These are phyloP conservation scores for Simmondsia chinensis DNA, from an alignment of 148 eudicot genomes.

Conservation along the genomic window DNA sequence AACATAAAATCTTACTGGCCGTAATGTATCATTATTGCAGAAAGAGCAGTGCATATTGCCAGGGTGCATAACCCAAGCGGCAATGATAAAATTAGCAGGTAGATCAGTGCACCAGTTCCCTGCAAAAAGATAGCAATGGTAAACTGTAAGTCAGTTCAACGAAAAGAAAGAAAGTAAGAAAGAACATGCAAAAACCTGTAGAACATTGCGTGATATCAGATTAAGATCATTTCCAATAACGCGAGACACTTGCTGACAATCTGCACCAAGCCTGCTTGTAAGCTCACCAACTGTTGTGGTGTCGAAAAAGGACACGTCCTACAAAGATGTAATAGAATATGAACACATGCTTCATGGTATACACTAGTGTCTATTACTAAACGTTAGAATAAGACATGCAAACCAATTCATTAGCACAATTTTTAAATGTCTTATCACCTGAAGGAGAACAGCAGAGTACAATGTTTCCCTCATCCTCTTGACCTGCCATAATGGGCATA, in stretches of 20 bases:
- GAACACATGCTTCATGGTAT: no score
- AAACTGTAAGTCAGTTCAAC: background rate
- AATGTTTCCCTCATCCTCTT: conserved; percentile 91
- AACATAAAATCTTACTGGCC: conserved; percentile 62
- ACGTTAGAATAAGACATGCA: no score
- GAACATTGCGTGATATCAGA: conserved; percentile 75
- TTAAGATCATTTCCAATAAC: conserved; percentile 97
- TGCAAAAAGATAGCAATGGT: conserved; percentile 21
- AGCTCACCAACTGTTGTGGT: conserved; percentile 85
- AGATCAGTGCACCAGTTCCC: conserved; percentile 84
- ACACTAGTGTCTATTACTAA: no score
- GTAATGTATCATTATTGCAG: conserved; percentile 64
- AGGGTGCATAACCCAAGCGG: conserved; percentile 88
- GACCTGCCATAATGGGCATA: conserved; percentile 52
- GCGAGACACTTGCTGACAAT: conserved; percentile 99
- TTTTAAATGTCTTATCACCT: conserved; percentile 35
- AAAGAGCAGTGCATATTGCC: conserved; percentile 63
- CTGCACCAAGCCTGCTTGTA: conserved; percentile 98
- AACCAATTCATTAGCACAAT: background rate
- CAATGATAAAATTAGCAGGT: conserved; percentile 80
- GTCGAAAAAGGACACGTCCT: conserved; percentile 95
- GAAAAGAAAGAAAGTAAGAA: conserved; percentile 6
- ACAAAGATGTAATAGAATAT: conserved; percentile 19
- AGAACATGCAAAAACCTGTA: conserved; percentile 50
- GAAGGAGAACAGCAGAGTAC: conserved; percentile 76